Conservation (phyloP, 352 stramenopile species). For the Phytophthora megakarya region DNA sequence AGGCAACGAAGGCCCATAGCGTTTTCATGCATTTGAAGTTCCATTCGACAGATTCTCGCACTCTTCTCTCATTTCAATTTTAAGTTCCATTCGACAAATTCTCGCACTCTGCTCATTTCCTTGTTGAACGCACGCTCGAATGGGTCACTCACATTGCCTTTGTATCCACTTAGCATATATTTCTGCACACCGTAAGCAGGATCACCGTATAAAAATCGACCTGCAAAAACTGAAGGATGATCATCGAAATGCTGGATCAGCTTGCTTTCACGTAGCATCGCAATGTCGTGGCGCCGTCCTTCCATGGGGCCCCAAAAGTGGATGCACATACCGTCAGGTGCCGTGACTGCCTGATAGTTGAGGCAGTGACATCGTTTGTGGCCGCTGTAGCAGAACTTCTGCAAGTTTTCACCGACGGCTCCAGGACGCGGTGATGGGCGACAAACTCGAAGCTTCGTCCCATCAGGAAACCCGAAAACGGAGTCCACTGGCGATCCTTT, state of each 20-base stretch:
- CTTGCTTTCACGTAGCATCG: not conserved
- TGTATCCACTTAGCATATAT: constrained; percentile 10
- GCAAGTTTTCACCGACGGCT: too few species aligned
- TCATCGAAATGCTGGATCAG: constrained; percentile 5
- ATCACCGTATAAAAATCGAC: not conserved
- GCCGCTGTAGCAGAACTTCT: too few species aligned
- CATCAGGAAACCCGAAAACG: too few species aligned
- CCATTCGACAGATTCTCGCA: too few species aligned
- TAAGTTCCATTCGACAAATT: too few species aligned
- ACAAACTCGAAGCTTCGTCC: too few species aligned
- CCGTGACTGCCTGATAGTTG: not conserved
- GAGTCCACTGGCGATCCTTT: too few species aligned
- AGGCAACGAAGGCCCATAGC: constrained; percentile 8
- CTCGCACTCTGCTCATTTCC: not conserved
- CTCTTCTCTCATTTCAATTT: too few species aligned
- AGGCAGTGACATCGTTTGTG: too few species aligned
- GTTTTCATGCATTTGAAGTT: constrained; percentile 11
- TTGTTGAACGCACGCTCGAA: constrained; percentile 1
- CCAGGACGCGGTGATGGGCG: too few species aligned
- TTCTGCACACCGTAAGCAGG: not conserved
- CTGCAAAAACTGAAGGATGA: too few species aligned
- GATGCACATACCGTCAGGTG: constrained; percentile 1
- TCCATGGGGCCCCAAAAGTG: constrained; percentile 14
- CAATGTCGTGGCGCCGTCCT: constrained; percentile 1
- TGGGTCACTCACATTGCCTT: not conserved